These are phyloP conservation scores for Geranium incanum DNA, from an alignment of 441 rosid species.

Conservation along the genomic window DNA sequence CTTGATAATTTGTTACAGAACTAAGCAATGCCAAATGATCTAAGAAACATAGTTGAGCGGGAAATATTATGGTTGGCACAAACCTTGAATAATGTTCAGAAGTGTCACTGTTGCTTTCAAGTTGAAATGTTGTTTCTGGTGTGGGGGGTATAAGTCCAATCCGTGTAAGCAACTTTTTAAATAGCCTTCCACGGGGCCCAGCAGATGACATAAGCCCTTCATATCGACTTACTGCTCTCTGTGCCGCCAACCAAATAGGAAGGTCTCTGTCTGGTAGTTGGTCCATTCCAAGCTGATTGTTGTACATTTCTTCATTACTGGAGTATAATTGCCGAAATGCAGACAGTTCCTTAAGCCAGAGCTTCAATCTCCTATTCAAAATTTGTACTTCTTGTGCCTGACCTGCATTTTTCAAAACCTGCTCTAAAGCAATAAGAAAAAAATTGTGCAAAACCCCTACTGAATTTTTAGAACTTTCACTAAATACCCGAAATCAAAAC, in stretches of 20 bases:
- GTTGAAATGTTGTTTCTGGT: conserved; percentile 51
- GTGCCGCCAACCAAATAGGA: conserved; percentile 85
- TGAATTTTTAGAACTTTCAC: background rate
- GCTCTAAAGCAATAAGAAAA: conserved; percentile 25
- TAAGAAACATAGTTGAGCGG: background rate
- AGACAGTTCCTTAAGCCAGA: conserved; percentile 60
- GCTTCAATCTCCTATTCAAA: conserved; percentile 42
- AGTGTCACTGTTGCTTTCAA: conserved; percentile 38
- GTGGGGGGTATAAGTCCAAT: conserved; percentile 59
- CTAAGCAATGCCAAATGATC: conserved; percentile 2
- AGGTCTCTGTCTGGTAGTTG: conserved; percentile 56
- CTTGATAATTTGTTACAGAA: background rate
- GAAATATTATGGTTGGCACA: conserved; percentile 14
- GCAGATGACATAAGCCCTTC: conserved; percentile 74
- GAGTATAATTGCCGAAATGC: conserved; percentile 49
- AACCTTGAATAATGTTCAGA: conserved; percentile 82
- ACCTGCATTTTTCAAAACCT: conserved; percentile 49
- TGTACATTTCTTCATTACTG: conserved; percentile 34
- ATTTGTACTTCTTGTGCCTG: conserved; percentile 45
- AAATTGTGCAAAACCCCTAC: conserved; percentile 12
- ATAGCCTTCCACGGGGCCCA: conserved; percentile 89
- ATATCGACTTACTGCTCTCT: conserved; percentile 83
- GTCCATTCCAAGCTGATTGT: conserved; percentile 35
- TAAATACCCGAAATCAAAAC: background rate
- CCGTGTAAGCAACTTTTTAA: conserved; percentile 64